phyloP scores from a whole-genome alignment of 2,329 filamentous ascomycete genomes.

The Colletotrichum graminicola region DNA sequence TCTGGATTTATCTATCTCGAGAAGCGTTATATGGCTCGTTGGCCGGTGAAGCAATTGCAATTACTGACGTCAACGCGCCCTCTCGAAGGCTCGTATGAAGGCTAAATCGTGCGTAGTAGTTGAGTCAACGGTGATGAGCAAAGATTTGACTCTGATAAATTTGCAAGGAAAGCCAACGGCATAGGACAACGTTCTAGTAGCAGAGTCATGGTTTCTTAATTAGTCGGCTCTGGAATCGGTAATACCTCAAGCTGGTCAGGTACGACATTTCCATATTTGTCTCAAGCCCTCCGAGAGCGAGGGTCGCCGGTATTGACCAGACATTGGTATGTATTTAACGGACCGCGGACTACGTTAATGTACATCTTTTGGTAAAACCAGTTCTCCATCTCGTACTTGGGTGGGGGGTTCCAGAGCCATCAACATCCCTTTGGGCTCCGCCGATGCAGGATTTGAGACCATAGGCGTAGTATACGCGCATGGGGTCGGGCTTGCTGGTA shows the following conservation, averaged over 20 bases:
- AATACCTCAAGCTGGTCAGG: background rate
- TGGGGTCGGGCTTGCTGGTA: conserved; percentile 1
- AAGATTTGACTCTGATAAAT: background rate
- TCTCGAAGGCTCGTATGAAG: background rate
- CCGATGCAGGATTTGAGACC: conserved; percentile 6
- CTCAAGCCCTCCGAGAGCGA: background rate
- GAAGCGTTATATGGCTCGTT: background rate
- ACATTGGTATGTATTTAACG: background rate
- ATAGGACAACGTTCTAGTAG: background rate
- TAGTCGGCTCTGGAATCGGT: background rate
- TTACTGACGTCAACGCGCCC: background rate
- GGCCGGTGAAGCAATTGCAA: background rate
- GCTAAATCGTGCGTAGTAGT: background rate
- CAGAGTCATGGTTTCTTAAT: background rate
- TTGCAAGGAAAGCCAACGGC: too few relatives aligned
- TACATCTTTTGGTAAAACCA: background rate
- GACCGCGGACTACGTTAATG: background rate
- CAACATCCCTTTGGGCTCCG: background rate
- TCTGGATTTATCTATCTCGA: background rate
- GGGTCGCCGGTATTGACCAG: background rate
- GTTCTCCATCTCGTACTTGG: conserved; percentile 3
- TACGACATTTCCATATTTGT: background rate
- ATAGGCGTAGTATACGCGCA: background rate
- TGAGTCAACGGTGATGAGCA: background rate
- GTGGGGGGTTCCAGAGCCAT: conserved; percentile 10